Conservation (phyloP, 2,329 filamentous ascomycete genomes). For the Xylariomycetidae sp. region DNA sequence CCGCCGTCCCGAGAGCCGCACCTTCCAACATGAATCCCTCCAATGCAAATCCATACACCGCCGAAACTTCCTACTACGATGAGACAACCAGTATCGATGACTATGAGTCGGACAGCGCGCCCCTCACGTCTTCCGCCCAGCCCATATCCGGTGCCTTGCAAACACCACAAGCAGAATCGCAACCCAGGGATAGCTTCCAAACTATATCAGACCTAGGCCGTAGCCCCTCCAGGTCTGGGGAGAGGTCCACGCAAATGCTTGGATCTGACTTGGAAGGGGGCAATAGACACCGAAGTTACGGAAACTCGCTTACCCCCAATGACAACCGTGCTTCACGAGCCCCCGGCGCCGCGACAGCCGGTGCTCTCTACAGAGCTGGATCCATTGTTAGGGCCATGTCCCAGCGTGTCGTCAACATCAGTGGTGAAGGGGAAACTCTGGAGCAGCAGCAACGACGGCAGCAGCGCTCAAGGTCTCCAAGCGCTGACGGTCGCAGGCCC, state of each 20-base stretch:
- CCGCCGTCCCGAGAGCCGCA: slow-evolving; percentile 21
- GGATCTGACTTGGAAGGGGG: slow-evolving; percentile 56
- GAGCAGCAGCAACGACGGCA: slow-evolving; percentile 66
- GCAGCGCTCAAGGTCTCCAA: slow-evolving; percentile 53
- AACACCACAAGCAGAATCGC: slow-evolving; percentile 35
- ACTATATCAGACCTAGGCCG: slow-evolving; percentile 49
- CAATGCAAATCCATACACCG: slow-evolving; percentile 26
- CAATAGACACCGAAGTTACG: slow-evolving; percentile 51
- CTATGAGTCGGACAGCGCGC: slow-evolving; percentile 54
- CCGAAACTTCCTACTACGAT: slow-evolving; percentile 37
- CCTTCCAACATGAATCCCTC: slow-evolving; percentile 19
- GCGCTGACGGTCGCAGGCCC: slow-evolving; percentile 46
- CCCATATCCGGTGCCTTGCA: slow-evolving; percentile 49
- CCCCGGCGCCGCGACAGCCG: slow-evolving; percentile 55
- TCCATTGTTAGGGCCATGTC: slow-evolving; percentile 85
- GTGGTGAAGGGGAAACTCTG: slow-evolving; percentile 81
- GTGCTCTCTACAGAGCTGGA: slow-evolving; percentile 63
- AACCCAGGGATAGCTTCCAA: slow-evolving; percentile 52
- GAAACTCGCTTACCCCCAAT: slow-evolving; percentile 49
- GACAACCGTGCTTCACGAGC: slow-evolving; percentile 55
- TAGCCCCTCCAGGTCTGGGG: slow-evolving; percentile 44
- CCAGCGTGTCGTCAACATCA: slow-evolving; percentile 94
- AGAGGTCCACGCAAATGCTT: slow-evolving; percentile 46
- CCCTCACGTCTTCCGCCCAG: slow-evolving; percentile 51
- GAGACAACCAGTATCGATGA: slow-evolving; percentile 35